These are phyloP conservation scores for Hyphodiscus hymeniophilus DNA, from an alignment of 495 filamentous ascomycete species.

Conservation along the genomic window DNA sequence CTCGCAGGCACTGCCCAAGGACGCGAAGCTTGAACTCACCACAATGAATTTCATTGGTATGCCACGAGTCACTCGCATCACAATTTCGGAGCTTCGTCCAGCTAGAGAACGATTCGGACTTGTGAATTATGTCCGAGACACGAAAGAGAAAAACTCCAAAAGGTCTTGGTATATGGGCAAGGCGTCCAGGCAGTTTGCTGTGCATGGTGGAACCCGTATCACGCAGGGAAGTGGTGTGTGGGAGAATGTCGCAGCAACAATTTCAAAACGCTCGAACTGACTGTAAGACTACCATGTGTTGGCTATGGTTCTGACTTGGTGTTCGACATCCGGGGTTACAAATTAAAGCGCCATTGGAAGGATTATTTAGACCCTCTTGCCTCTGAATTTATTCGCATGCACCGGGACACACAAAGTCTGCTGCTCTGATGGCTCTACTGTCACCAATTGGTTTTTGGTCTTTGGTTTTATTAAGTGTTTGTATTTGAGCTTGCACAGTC, in stretches of 20 bases:
- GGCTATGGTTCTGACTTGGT: not conserved
- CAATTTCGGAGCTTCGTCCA: conserved; percentile 41
- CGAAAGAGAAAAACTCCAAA: conserved; percentile 15
- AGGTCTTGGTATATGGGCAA: conserved; percentile 26
- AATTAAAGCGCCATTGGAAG: too few species aligned
- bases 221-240: conserved; percentile 12
- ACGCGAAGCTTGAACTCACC: conserved; percentile 56
- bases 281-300: not conserved
- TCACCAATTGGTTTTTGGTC: too few species aligned
- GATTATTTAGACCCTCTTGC: too few species aligned
- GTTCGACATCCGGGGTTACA: too few species aligned
- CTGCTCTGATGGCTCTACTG: too few species aligned
- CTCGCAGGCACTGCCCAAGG: conserved; percentile 49
- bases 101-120: conserved; percentile 34
- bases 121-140: conserved; percentile 41
- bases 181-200: conserved; percentile 17
- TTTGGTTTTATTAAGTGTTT: too few species aligned
- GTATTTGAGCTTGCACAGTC: too few species aligned
- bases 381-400: too few species aligned
- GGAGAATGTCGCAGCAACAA: conserved; percentile 12
- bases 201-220: conserved; percentile 7
- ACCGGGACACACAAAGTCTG: too few species aligned
- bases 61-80: conserved; percentile 38
- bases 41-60: conserved; percentile 61
- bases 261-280: conserved; percentile 3